Percentiles rank a stretch among this genome's conserved stretches.
Evolutionary conservation across 352 stramenopile genomes (phyloP).

Genomic region (Aphanomyces stellatus): DNA sequence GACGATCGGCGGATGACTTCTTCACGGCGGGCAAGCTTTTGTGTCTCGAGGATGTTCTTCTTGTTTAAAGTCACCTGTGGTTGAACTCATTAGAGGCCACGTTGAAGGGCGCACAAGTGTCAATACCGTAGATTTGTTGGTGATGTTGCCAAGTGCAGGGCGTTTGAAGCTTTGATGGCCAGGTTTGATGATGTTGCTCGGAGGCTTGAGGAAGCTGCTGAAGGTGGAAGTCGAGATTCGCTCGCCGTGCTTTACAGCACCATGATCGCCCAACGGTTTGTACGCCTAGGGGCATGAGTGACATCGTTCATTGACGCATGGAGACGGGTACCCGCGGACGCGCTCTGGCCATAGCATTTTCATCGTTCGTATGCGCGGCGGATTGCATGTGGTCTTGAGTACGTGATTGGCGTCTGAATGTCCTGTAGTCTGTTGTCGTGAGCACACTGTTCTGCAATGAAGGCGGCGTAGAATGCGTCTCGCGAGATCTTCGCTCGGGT

Average conservation of each 20-base stretch:
- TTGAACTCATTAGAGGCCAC: too few relatives aligned
- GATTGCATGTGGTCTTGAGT: slow-evolving; percentile 16
- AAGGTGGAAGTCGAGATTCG: background rate
- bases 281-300: slow-evolving; percentile 2
- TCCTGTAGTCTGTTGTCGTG: background rate
- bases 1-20: slow-evolving; percentile 20
- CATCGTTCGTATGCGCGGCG: slow-evolving; percentile 10
- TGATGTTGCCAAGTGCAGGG: slow-evolving; percentile 53
- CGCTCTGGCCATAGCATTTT: slow-evolving; percentile 6
- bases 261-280: slow-evolving; percentile 8
- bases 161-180: slow-evolving; percentile 23
- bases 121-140: slow-evolving; percentile 59
- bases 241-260: slow-evolving; percentile 4
- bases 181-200: slow-evolving; percentile 23
- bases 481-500: slow-evolving; percentile 18
- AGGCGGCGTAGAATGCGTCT: background rate
- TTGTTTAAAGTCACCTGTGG: slow-evolving; percentile 25
- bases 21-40: slow-evolving; percentile 16
- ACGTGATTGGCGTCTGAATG: background rate
- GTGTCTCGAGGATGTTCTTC: slow-evolving; percentile 12
- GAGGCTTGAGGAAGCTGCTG: slow-evolving; percentile 27
- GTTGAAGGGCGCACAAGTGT: slow-evolving; percentile 30
- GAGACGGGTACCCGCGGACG: background rate
- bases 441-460: background rate
- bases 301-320: background rate